These are phyloP conservation scores for Phytophthora europaea DNA, from an alignment of 352 stramenopile genomes.

Conservation along the genomic window DNA sequence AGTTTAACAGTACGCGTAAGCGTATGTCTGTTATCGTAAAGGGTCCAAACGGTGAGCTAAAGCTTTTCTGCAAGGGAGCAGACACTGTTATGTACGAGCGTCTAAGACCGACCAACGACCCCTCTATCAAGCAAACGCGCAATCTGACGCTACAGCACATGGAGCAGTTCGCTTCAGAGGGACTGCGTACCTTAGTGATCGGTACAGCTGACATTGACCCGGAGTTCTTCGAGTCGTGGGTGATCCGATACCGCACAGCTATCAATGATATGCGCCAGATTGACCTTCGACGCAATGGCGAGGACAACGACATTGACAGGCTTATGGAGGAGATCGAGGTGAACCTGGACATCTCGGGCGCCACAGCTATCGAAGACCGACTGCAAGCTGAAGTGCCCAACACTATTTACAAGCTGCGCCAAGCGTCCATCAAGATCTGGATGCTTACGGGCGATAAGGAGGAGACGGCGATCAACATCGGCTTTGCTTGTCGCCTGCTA, in stretches of 20 bases:
- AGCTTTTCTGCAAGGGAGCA: constrained; percentile 89
- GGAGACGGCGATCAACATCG: constrained; percentile 97
- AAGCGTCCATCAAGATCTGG: constrained; percentile 96
- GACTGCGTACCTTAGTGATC: constrained; percentile 92
- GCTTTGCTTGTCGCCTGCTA: constrained; percentile 92
- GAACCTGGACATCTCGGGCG: constrained; percentile 88
- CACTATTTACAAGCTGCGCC: constrained; percentile 92
- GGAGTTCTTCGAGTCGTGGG: constrained; percentile 73
- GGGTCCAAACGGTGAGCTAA: constrained; percentile 58
- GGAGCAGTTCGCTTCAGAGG: constrained; percentile 90
- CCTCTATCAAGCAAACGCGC: constrained; percentile 57
- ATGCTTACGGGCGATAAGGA: constrained; percentile 97
- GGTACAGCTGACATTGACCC: constrained; percentile 68
- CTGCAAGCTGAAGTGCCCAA: constrained; percentile 93
- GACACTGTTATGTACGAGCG: constrained; percentile 93
- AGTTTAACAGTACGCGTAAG: constrained; percentile 97
- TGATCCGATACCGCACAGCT: constrained; percentile 71
- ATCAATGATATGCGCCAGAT: constrained; percentile 92
- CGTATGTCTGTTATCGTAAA: constrained; percentile 95
- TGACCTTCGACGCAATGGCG: constrained; percentile 73
- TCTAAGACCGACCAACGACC: constrained; percentile 58
- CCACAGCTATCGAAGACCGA: constrained; percentile 96
- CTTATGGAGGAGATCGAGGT: constrained; percentile 91
- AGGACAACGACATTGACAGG: constrained; percentile 83
- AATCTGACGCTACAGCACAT: constrained; percentile 87